Evolutionary conservation across 2,329 filamentous ascomycete genomes (phyloP), one percentile per base, ranked within the genome.

Genomic region (Penicillium sp.): DNA sequence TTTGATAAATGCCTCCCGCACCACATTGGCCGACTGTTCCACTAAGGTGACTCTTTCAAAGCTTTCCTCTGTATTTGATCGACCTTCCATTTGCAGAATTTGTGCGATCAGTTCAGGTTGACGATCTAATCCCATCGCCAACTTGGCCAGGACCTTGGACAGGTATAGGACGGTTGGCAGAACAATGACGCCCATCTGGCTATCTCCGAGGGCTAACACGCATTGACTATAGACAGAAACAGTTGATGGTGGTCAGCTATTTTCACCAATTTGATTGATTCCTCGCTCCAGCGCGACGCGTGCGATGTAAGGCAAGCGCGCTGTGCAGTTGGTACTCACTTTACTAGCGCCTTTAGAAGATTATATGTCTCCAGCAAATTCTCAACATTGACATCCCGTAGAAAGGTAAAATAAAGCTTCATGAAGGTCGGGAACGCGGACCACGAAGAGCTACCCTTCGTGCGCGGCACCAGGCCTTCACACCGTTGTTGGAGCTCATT

Each of bases 1-100:
- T 26, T 86, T 87, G 8, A 86, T 92, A 58, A 95, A 95, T 14
- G 89, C 87, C 59, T 88, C 85, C 44, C 93, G 84, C 42, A 95
- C 84, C 34, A 86, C 84, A 56, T 95, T 90, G 12, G 87, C 88
- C 2, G 88, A 88, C 16, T 82, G 79, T 61, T 95, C 90, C 8
- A 90, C 86, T 27, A 95, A 75, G 1, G 87, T 88, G 51, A 84
- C 78, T 51, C 80, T 77, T 35, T 83, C 79, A 16, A 82, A 80
- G 15, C 80, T 82, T 37, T 77, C 74, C 23, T 75, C 75, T 6
- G 72, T 72, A 10, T 76, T 70, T 9, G 64, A 56, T 20, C 64
- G 59, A 30, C 56, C 55, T 41, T 65, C 62, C 39, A 57, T 51
- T 38, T 61, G 61, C 29, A 68, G 52, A n/a, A 88, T 68, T 51